phyloP scores from a whole-genome alignment of 306 rosid species.

The Canavalia ensiformis region DNA sequence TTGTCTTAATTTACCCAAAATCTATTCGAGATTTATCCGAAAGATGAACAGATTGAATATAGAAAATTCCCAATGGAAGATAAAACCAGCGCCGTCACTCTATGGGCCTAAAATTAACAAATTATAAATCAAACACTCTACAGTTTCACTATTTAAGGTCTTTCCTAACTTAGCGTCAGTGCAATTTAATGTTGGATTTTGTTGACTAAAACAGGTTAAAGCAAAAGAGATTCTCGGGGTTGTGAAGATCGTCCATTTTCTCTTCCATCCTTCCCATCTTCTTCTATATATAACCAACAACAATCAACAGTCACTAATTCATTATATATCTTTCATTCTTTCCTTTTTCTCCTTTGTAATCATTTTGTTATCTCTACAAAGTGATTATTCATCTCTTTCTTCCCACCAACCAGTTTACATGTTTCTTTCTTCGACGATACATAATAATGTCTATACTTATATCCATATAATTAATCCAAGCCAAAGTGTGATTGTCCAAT shows the following conservation, averaged over 20 bases:
- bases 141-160: slow-evolving; percentile 38
- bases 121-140: not conserved
- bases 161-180: slow-evolving; percentile 3
- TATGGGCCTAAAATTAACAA: slow-evolving; percentile 32
- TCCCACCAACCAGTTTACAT: slow-evolving; percentile 19
- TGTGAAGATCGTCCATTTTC: slow-evolving; percentile 39
- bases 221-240: not conserved
- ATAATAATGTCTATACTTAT: not conserved
- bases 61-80: not conserved
- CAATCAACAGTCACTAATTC: slow-evolving; percentile 3
- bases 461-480: slow-evolving; percentile 34
- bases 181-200: slow-evolving; percentile 17
- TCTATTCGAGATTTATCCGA: not conserved
- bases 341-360: slow-evolving; percentile 1
- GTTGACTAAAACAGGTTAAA: slow-evolving; percentile 4
- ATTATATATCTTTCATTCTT: slow-evolving; percentile 3
- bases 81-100: not conserved
- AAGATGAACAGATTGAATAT: not conserved
- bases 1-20: slow-evolving; percentile 1
- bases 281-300: slow-evolving; percentile 40
- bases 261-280: not conserved
- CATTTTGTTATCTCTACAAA: slow-evolving; percentile 21
- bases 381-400: slow-evolving; percentile 43
- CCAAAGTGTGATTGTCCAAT: not conserved
- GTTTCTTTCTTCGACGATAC: slow-evolving; percentile 36